These are phyloP conservation scores for Salvia splendens DNA, from an alignment of 257 asterid species.

Conservation along the genomic window DNA sequence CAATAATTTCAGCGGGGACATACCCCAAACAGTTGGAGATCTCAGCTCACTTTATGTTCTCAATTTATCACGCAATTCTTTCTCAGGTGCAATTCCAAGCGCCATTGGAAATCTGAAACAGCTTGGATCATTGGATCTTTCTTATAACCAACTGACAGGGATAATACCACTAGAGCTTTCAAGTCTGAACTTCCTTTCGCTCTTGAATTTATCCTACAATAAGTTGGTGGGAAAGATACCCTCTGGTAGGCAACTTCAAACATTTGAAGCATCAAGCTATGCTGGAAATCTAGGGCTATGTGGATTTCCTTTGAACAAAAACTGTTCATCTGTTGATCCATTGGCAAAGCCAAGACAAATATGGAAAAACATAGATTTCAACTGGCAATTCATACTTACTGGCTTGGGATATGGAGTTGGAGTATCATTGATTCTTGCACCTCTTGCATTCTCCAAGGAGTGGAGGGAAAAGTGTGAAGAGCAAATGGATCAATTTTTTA, in stretches of 20 bases:
- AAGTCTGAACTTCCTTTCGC: conserved; percentile 46
- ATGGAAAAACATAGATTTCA: conserved; percentile 28
- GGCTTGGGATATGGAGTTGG: conserved; percentile 64
- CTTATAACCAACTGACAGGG: conserved; percentile 47
- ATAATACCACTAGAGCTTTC: conserved; percentile 43
- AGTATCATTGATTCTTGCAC: conserved; percentile 53
- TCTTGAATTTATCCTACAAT: conserved; percentile 49
- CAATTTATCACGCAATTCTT: conserved; percentile 55
- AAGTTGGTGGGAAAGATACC: conserved; percentile 47
- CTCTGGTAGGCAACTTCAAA: conserved; percentile 30
- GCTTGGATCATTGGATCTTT: conserved; percentile 62
- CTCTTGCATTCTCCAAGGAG: conserved; percentile 48
- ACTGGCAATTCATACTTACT: conserved; percentile 57
- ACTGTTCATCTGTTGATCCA: conserved; percentile 6
- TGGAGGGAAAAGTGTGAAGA: conserved; percentile 44
- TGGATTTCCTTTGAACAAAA: conserved; percentile 33
- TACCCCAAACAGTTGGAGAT: conserved; percentile 49
- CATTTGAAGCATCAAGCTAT: conserved; percentile 32
- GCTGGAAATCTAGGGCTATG: conserved; percentile 40
- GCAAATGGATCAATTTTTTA: conserved; percentile 36
- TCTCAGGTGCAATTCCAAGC: conserved; percentile 52
- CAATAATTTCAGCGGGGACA: conserved; percentile 50
- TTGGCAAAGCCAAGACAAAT: neutral
- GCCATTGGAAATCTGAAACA: conserved; percentile 53
- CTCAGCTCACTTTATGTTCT: conserved; percentile 55